phyloP scores from a whole-genome alignment of 768 basidiomycete genomes.

The Pisolithus microcarpus region DNA sequence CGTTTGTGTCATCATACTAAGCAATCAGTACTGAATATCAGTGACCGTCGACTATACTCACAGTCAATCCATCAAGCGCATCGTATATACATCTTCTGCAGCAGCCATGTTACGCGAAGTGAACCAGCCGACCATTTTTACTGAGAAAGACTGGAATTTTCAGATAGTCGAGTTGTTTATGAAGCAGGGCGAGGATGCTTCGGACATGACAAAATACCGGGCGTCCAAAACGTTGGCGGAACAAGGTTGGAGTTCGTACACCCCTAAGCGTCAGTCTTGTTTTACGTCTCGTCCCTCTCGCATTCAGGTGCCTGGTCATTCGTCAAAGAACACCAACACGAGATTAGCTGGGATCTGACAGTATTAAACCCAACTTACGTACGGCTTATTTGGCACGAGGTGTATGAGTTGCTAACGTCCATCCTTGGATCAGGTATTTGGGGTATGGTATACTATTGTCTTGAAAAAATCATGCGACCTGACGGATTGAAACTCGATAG shows the following conservation, averaged over 20 bases:
- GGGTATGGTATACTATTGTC: slow-evolving; percentile 11
- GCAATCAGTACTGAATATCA: too few species aligned
- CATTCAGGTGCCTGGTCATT: slow-evolving; percentile 45
- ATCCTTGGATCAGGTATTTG: slow-evolving; percentile 17
- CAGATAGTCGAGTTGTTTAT: slow-evolving; percentile 30
- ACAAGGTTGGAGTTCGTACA: slow-evolving; percentile 29
- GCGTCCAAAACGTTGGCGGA: slow-evolving; percentile 65
- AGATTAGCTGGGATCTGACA: slow-evolving; percentile 33
- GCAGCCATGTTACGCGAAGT: slow-evolving; percentile 37
- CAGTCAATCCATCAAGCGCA: slow-evolving; percentile 34
- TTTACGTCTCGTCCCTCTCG: neutral
- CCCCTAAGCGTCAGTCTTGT: neutral
- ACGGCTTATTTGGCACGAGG: slow-evolving; percentile 3
- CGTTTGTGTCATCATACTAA: neutral
- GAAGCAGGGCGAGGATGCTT: slow-evolving; percentile 21
- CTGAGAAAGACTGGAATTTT: slow-evolving; percentile 58
- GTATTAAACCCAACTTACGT: slow-evolving; percentile 35
- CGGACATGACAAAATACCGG: slow-evolving; percentile 37
- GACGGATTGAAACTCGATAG: slow-evolving; percentile 11
- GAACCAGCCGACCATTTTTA: slow-evolving; percentile 26
- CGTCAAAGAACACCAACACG: slow-evolving; percentile 25
- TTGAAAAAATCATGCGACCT: neutral
- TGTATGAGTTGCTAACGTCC: neutral
- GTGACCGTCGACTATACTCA: neutral
- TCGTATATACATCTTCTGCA: slow-evolving; percentile 61